Percentiles rank a stretch among this genome's conserved stretches.
These are phyloP conservation scores for Simplicillium sp. DNA, from an alignment of 2,329 filamentous ascomycete species.

Conservation along the genomic window DNA sequence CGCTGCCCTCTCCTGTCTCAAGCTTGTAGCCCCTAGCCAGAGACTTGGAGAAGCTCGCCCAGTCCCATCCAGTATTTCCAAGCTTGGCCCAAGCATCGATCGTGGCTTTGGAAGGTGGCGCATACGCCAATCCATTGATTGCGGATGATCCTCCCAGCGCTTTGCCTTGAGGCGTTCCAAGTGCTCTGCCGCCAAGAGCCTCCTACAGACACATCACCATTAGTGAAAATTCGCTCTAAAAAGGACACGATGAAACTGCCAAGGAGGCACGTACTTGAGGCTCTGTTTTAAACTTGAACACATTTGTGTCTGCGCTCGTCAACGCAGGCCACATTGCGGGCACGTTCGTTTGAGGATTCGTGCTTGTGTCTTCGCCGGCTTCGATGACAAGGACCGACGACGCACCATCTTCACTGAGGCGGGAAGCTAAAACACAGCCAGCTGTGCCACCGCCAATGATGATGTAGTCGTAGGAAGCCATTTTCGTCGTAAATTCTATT, in stretches of 20 bases:
- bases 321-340: too few species aligned
- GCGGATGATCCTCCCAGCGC: conserved; percentile 34
- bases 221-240: too few species aligned
- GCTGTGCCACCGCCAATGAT: conserved; percentile 2
- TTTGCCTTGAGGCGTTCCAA: conserved; percentile 32
- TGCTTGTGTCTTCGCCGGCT: too few species aligned
- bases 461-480: conserved; percentile 2
- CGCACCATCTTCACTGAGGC: too few species aligned
- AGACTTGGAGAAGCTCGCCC: conserved; percentile 9
- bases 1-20: background rate
- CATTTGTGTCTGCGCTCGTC: too few species aligned
- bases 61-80: conserved; percentile 22
- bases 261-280: background rate
- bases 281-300: too few species aligned
- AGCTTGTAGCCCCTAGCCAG: background rate
- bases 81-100: conserved; percentile 23
- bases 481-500: background rate
- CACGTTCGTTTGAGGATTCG: too few species aligned
- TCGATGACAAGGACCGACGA: too few species aligned
- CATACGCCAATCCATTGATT: conserved; percentile 30
- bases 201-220: too few species aligned
- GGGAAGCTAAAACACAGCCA: too few species aligned
- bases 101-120: conserved; percentile 18
- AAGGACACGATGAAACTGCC: too few species aligned
- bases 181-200: conserved; percentile 13